Base-by-base conservation (phyloP, 176 grass and related monocot species). In the Oryza coarctata region DNA sequence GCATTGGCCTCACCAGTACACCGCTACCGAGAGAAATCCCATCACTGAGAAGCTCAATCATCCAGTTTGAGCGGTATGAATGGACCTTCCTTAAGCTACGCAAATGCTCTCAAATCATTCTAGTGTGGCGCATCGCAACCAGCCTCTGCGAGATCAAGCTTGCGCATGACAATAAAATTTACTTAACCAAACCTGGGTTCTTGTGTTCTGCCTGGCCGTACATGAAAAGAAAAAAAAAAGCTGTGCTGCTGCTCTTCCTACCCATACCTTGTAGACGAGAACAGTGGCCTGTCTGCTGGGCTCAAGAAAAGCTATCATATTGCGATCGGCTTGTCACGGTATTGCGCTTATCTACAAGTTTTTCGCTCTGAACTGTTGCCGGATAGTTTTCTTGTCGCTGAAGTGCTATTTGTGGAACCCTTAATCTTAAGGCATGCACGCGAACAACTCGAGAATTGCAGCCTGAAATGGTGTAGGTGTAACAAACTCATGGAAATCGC, bases 61-160 rank as follows among this genome's bases (percentile, higher is more conserved):
- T 0, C 2, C 2, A 7, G 3, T 29, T 41, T 34, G 0, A 5
- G 0, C 2, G 1, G 57, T 65, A 79, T 0, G 33, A 26, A 44
- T 64, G 50, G 84, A 11, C 47, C 1, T 73, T 7, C 4, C 5
- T 3, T 35, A 1, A 27, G 1, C 5, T 69, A 29, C n/a, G 7
- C 3, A 64, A 3, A 10, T 79, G 44, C 38, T 70, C 83, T 18
- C 63, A 65, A 7, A 17, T 32, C 39, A 73, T 86, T 52, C 3
- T 86, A 6, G 66, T 86, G 52, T 86, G 75, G 75, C 75, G 80
- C 74, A 86, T 86, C 3, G 75, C 83, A 0, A 80, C 83, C 11
- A 86, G 84, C 5, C 38, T 86, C 66, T 80, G 84, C 20, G 75
- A 35, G 60, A 80, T 86, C n/a, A 43, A 80, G 45, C 62, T 72